Base-by-base conservation (phyloP, 192 early-diverging fungal genomes). In the Dissophora ornata region DNA sequence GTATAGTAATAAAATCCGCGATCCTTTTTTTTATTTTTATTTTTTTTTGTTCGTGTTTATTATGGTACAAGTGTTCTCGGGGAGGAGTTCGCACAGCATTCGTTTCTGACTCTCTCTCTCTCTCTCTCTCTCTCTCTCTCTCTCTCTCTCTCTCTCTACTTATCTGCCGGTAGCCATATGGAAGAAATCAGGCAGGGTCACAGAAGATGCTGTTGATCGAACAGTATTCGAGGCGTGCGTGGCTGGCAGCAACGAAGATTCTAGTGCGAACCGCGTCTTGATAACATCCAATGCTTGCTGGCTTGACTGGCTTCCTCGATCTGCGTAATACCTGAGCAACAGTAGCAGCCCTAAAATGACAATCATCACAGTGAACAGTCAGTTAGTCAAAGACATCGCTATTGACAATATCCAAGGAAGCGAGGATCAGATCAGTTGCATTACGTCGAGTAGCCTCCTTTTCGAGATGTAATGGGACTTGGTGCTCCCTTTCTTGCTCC, bases 271-370 rank as follows among this genome's bases (percentile, higher is more conserved):
- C n/a, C 65, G 15, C 18, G n/a, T 16, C 29, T 41, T 46, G 19
- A 77, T 21, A 41, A 38, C 34, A 6, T 57, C 59, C 18, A 67
- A 38, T 28, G 73, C 65, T n/a, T 15, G 24, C 45, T 32, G 26
- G 45, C 73, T 77, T 1, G 33, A 41, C 9, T 42, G 19, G 2
- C 57, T 63, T 12, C 64, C 64, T 29, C 54, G 63, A 45, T 77
- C 73, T 10, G 73, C 50, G n/a, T 77, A 77, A 24, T 77, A 67
- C n/a, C 58, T 45, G 11, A 77, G 51, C 0, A 77, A 19, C 8
- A 51, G 22, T 25, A 45, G 25, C 25, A 77, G 44, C n/a, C 57
- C 73, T 77, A 67, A 9, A 1, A 40, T n/a, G 3, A 9, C 4
- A n/a, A 9, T 45, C 10, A 45, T n/a, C 9, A 12, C 36, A 6